Conservation (phyloP, 1,139 yeast genomes). For the Protomyces arabidopsidicola region DNA sequence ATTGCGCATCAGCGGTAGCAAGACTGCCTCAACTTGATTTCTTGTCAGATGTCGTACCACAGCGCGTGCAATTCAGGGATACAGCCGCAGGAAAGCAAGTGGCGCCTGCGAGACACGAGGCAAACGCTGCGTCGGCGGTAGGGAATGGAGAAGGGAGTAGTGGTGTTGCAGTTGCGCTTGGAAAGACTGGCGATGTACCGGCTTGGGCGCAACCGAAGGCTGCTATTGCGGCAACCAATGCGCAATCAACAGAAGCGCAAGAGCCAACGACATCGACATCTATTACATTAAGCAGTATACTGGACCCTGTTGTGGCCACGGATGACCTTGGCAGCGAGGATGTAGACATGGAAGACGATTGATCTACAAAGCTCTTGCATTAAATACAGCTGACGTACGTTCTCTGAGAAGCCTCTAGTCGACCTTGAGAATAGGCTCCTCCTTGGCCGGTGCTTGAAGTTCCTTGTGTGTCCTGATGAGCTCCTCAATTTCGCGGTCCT, state of each 20-base stretch:
- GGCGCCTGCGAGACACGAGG: not conserved
- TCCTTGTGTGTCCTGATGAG: conserved; percentile 17
- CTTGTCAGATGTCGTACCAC: conserved; percentile 23
- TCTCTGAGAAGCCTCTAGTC: not conserved
- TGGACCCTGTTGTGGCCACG: not conserved
- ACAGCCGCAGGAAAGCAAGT: conserved; percentile 7
- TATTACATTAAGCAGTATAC: not conserved
- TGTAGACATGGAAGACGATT: not conserved
- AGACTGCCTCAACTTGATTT: conserved; percentile 23
- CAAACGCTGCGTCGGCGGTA: not conserved
- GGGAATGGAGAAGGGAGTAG: not conserved
- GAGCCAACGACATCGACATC: too few species aligned
- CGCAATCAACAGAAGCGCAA: not conserved
- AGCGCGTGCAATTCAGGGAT: not conserved
- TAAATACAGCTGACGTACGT: not conserved
- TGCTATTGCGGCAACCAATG: not conserved
- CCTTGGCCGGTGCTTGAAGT: conserved; percentile 9
- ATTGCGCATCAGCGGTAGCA: conserved; percentile 24
- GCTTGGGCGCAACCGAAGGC: not conserved
- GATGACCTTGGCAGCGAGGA: not conserved
- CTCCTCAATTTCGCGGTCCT: conserved; percentile 21
- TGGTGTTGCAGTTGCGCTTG: not conserved
- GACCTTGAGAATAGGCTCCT: conserved; percentile 12
- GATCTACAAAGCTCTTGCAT: not conserved
- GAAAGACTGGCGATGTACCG: not conserved